A percentile compares a stretch with the other conserved stretches of the same genome.
Evolutionary conservation across 2,329 filamentous ascomycete species (phyloP).

Genomic region (Pseudocercospora eumusae): DNA sequence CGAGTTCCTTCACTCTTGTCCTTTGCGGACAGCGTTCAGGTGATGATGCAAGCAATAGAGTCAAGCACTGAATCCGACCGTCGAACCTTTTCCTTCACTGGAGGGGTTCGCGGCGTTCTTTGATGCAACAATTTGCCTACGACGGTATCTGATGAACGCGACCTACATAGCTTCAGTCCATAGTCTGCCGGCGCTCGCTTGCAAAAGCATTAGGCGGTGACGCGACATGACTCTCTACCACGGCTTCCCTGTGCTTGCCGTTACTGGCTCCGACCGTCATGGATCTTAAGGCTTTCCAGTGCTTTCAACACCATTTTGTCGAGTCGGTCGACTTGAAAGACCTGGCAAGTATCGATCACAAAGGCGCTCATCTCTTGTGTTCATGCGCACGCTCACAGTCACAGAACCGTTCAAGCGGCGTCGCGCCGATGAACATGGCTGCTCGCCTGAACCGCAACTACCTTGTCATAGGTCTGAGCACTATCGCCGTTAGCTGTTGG

Average conservation of each 20-base stretch:
- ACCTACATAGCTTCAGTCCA: not conserved
- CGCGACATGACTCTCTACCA: not conserved
- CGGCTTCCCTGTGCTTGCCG: not conserved
- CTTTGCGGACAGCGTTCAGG: constrained; percentile 53
- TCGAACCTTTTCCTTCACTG: constrained; percentile 51
- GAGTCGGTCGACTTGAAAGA: no score
- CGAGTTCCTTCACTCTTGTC: constrained; percentile 52
- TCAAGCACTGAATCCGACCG: constrained; percentile 82
- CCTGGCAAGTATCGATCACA: no score
- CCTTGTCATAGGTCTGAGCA: constrained; percentile 49
- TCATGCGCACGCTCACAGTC: no score
- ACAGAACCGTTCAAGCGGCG: no score
- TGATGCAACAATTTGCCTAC: constrained; percentile 39
- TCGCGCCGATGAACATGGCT: not conserved
- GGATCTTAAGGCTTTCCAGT: no score
- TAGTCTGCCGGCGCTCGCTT: not conserved
- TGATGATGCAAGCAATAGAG: constrained; percentile 97
- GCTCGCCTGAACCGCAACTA: constrained; percentile 19
- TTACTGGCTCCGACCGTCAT: no score
- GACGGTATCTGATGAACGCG: constrained; percentile 39
- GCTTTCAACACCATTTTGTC: no score
- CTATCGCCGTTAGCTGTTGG: constrained; percentile 43
- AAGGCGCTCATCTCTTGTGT: no score
- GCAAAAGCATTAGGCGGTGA: not conserved
- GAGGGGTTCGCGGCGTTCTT: constrained; percentile 39